These are phyloP conservation scores for Trichoderma atrobrunneum DNA, from an alignment of 2,329 filamentous ascomycete genomes.

Conservation along the genomic window DNA sequence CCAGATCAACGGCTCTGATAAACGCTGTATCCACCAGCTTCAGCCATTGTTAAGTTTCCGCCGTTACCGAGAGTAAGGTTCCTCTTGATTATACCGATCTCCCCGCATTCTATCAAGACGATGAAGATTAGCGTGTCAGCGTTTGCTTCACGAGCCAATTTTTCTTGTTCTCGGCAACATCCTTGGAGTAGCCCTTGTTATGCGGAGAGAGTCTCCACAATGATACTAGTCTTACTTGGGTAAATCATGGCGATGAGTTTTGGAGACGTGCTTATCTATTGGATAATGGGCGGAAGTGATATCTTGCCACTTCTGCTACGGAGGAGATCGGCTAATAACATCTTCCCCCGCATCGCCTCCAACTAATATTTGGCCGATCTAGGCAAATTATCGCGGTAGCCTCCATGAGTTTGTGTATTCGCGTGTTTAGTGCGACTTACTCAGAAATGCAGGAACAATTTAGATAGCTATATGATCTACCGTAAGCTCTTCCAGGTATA, in stretches of 20 bases:
- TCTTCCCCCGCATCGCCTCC: neutral
- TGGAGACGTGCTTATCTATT: neutral
- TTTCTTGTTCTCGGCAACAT: neutral
- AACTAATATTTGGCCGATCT: neutral
- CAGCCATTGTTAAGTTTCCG: neutral
- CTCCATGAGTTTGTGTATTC: neutral
- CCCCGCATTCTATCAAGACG: neutral
- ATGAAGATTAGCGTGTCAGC: neutral
- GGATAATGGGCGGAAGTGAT: neutral
- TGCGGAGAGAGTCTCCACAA: neutral
- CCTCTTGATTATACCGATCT: neutral
- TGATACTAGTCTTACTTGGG: neutral
- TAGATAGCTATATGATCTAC: neutral
- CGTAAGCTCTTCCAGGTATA: neutral
- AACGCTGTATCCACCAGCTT: neutral
- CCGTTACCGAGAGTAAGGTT: neutral
- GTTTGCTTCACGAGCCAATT: neutral
- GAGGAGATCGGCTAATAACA: neutral
- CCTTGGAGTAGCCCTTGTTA: neutral
- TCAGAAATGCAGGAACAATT: neutral
- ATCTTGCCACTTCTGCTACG: neutral
- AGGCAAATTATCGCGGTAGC: neutral
- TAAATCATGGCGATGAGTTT: neutral
- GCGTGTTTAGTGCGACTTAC: neutral
- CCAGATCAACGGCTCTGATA: neutral